These are phyloP conservation scores for Alternaria panax DNA, from an alignment of 2,329 filamentous ascomycete genomes.

Conservation along the genomic window DNA sequence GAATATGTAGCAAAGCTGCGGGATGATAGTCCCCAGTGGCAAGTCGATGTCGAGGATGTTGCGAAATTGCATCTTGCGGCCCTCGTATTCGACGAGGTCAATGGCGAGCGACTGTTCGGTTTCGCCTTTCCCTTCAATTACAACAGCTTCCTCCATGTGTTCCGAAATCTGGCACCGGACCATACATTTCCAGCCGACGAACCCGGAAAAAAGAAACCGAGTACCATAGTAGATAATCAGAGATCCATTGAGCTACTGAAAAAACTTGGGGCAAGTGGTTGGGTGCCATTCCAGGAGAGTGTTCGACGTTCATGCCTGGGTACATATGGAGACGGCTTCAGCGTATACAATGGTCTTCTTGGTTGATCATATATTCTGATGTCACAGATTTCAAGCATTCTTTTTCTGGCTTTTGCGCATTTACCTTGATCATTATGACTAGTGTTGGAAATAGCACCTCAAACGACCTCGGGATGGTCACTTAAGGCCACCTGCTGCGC, in stretches of 20 bases:
- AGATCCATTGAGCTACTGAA: neutral
- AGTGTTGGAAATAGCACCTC: no score
- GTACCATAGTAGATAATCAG: neutral
- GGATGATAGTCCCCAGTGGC: slow-evolving; percentile 44
- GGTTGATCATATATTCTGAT: neutral
- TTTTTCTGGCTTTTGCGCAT: no score
- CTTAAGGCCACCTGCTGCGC: no score
- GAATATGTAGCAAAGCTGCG: neutral
- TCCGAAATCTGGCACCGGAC: neutral
- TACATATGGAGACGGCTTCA: neutral
- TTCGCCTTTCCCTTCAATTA: neutral
- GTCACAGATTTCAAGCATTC: neutral
- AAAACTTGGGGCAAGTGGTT: neutral
- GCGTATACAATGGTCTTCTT: neutral
- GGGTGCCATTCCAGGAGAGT: neutral
- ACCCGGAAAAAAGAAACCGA: neutral
- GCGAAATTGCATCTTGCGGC: slow-evolving; percentile 61
- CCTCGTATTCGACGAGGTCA: slow-evolving; percentile 39
- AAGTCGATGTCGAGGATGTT: slow-evolving; percentile 59
- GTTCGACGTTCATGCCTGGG: neutral
- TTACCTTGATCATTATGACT: no score
- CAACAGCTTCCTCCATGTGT: neutral
- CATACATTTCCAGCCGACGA: neutral
- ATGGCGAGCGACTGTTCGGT: neutral
- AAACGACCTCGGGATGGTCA: no score